Evolutionary conservation across 148 eudicot species (phyloP).

Genomic region (Rhododendron griersonianum): DNA sequence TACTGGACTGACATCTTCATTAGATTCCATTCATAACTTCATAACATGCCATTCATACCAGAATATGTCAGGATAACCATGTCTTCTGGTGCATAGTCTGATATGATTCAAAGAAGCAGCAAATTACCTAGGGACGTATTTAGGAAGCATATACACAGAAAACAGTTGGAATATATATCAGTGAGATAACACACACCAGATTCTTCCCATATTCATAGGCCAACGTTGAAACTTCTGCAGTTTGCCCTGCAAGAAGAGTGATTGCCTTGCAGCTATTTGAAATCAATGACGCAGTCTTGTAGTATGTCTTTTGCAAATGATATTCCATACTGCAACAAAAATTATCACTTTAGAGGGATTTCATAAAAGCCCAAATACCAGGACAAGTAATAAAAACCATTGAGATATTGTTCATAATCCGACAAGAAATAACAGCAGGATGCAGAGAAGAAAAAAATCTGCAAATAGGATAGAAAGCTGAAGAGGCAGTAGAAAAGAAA

Average conservation of each 20-base stretch:
- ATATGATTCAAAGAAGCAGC: not conserved
- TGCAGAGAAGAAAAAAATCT: not conserved
- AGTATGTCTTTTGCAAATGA: conserved; percentile 89
- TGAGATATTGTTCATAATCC: not conserved
- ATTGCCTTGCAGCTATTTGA: conserved; percentile 95
- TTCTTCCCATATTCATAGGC: conserved; percentile 93
- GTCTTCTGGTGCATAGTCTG: not conserved
- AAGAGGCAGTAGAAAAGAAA: not conserved
- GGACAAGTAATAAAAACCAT: not conserved
- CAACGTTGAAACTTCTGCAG: conserved; percentile 71
- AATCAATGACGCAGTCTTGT: conserved; percentile 87
- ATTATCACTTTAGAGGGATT: too few relatives aligned
- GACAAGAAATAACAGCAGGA: not conserved
- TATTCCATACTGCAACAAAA: conserved; percentile 72
- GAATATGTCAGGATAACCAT: not conserved
- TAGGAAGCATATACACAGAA: not conserved
- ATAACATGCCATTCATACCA: not conserved
- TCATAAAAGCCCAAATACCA: not conserved
- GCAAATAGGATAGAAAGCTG: not conserved
- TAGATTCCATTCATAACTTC: not conserved
- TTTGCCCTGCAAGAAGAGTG: conserved; percentile 91
- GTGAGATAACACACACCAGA: conserved; percentile 46
- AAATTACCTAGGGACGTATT: not conserved
- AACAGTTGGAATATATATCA: not conserved
- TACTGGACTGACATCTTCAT: not conserved